Conservation (phyloP, 495 filamentous ascomycete genomes). For the Melanomma pulvis-pyrius region DNA sequence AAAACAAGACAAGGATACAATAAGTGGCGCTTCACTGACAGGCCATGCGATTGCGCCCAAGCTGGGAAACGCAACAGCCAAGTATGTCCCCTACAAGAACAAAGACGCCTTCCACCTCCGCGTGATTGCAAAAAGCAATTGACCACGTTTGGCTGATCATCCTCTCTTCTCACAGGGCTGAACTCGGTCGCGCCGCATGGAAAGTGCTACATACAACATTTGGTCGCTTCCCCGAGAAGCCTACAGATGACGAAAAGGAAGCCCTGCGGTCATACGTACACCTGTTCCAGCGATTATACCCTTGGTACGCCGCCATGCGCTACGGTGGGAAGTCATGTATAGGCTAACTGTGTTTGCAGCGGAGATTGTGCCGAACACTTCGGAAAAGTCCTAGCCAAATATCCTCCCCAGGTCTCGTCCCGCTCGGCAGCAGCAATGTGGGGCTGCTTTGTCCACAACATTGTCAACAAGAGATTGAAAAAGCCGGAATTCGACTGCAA, state of each 20-base stretch:
- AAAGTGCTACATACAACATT: slow-evolving; percentile 95
- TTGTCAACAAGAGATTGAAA: slow-evolving; percentile 83
- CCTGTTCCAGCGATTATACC: slow-evolving; percentile 90
- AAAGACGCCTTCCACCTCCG: slow-evolving; percentile 12
- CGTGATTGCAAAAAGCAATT: slow-evolving; percentile 12
- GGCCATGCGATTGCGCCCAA: slow-evolving; percentile 86
- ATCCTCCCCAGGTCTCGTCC: slow-evolving; percentile 86
- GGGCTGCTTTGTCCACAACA: slow-evolving; percentile 94
- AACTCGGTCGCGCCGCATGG: slow-evolving; percentile 87
- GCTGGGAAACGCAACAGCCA: slow-evolving; percentile 88
- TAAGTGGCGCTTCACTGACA: slow-evolving; percentile 55
- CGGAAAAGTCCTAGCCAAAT: slow-evolving; percentile 75
- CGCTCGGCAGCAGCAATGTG: slow-evolving; percentile 83
- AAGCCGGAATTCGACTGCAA: slow-evolving; percentile 87
- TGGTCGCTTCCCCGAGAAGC: slow-evolving; percentile 86
- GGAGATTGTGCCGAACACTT: slow-evolving; percentile 95
- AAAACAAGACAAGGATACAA: slow-evolving; percentile 1
- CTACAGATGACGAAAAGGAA: slow-evolving; percentile 77
- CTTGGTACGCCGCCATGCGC: slow-evolving; percentile 57
- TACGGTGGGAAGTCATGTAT: slow-evolving; percentile 13
- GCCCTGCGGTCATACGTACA: slow-evolving; percentile 84
- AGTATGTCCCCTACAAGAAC: slow-evolving; percentile 53
- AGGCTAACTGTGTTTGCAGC: slow-evolving; percentile 51
- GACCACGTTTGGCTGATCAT: slow-evolving; percentile 23
- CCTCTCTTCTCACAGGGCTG: slow-evolving; percentile 59